phyloP scores from a whole-genome alignment of 2,329 filamentous ascomycete genomes.

The Cercospora nicotianae region DNA sequence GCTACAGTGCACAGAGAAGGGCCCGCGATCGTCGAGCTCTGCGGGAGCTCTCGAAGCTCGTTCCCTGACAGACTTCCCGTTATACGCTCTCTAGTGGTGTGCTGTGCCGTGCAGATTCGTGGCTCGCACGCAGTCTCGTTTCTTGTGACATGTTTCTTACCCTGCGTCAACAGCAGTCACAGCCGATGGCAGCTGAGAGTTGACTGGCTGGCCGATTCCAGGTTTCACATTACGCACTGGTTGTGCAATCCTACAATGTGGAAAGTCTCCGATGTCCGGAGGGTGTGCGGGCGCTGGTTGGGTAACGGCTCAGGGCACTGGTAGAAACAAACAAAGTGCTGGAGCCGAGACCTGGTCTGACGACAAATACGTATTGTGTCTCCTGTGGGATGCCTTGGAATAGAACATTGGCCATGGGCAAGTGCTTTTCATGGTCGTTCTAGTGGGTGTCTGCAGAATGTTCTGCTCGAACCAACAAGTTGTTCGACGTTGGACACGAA shows the following conservation, averaged over 20 bases:
- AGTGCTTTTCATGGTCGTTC: not conserved
- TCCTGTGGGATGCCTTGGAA: not conserved
- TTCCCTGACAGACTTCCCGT: not conserved
- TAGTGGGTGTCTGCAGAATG: constrained; percentile 5
- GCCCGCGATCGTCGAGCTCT: not conserved
- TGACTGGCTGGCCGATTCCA: not conserved
- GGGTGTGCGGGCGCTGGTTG: not conserved
- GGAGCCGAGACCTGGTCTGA: not conserved
- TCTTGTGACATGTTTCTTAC: not conserved
- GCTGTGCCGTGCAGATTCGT: not conserved
- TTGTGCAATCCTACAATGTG: not conserved
- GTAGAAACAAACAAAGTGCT: not conserved
- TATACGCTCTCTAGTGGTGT: not conserved
- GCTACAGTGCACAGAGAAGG: not conserved
- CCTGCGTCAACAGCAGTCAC: not conserved
- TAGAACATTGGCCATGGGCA: not conserved
- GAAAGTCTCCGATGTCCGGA: constrained; percentile 1
- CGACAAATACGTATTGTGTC: not conserved
- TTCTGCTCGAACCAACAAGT: not conserved
- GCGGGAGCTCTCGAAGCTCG: not conserved
- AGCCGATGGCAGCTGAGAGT: not conserved
- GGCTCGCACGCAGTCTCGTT: not conserved
- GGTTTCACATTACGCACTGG: not conserved
- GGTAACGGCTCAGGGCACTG: not conserved
- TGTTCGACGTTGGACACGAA: not conserved